phyloP scores from a whole-genome alignment of 495 filamentous ascomycete species.

The Xylaria castorea region DNA sequence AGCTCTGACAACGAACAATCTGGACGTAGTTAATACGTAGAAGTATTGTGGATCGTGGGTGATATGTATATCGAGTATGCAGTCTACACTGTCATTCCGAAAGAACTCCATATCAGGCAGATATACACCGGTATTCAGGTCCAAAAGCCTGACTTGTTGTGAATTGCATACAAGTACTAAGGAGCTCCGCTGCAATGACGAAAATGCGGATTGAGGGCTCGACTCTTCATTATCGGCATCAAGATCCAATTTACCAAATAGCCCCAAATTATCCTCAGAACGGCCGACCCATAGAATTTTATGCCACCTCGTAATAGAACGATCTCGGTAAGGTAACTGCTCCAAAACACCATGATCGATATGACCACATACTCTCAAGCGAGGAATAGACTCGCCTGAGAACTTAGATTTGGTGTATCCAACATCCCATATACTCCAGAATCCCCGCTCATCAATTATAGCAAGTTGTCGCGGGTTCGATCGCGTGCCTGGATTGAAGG shows the following conservation, averaged over 20 bases:
- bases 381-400: slow-evolving; percentile 22
- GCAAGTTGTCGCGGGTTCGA: slow-evolving; percentile 64
- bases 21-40: slow-evolving; percentile 38
- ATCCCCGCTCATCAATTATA: slow-evolving; percentile 73
- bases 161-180: slow-evolving; percentile 36
- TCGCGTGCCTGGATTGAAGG: slow-evolving; percentile 78
- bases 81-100: slow-evolving; percentile 30
- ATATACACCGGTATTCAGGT: slow-evolving; percentile 34
- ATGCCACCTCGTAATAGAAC: slow-evolving; percentile 32
- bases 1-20: slow-evolving; percentile 36
- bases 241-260: slow-evolving; percentile 21
- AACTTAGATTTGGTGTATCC: slow-evolving; percentile 31
- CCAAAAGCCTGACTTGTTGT: slow-evolving; percentile 34
- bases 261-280: slow-evolving; percentile 28
- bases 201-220: slow-evolving; percentile 31
- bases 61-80: slow-evolving; percentile 37
- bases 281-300: slow-evolving; percentile 39
- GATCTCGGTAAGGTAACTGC: slow-evolving; percentile 29
- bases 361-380: slow-evolving; percentile 34
- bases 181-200: slow-evolving; percentile 35
- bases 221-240: slow-evolving; percentile 31
- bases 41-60: slow-evolving; percentile 36
- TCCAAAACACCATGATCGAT: slow-evolving; percentile 36
- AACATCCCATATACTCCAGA: slow-evolving; percentile 81
- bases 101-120: slow-evolving; percentile 33